These are phyloP conservation scores for Magnaporthiopsis rhizophila DNA, from an alignment of 2,329 filamentous ascomycete species.

Conservation along the genomic window DNA sequence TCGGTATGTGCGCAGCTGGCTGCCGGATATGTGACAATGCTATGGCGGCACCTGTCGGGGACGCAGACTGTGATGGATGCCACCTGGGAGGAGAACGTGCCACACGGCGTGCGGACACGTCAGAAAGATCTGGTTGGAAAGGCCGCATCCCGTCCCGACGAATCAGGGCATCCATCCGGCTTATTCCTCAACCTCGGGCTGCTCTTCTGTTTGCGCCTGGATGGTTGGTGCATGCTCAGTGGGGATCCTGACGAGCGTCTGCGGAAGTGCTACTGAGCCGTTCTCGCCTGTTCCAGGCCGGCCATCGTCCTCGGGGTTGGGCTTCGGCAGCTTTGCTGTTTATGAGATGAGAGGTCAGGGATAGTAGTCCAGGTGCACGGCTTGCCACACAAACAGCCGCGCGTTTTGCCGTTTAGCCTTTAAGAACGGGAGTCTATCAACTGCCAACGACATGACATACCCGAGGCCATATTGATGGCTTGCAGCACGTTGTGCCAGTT, in stretches of 20 bases:
- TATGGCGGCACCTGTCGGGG: no score
- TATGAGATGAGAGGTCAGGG: neutral
- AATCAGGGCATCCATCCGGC: neutral
- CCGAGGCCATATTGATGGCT: constrained; percentile 79
- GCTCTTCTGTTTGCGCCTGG: constrained; percentile 51
- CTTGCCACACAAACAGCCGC: neutral
- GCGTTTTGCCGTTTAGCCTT: neutral
- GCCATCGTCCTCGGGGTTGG: constrained; percentile 35
- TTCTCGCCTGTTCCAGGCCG: constrained; percentile 24
- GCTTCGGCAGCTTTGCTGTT: constrained; percentile 61
- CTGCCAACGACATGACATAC: constrained; percentile 44
- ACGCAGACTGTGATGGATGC: neutral
- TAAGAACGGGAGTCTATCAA: neutral
- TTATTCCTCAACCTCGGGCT: constrained; percentile 34
- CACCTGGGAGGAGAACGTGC: no score
- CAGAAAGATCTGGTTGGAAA: no score
- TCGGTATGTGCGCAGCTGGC: neutral
- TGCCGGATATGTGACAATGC: neutral
- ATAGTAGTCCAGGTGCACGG: neutral
- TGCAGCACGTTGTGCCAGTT: constrained; percentile 85
- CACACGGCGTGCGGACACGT: no score
- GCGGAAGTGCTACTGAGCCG: constrained; percentile 50
- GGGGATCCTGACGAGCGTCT: constrained; percentile 77
- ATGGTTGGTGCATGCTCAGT: constrained; percentile 65
- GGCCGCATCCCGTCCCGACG: no score